Base-by-base conservation (phyloP, 768 basidiomycete genomes). In the Tylopilus vinaceipallidus region DNA sequence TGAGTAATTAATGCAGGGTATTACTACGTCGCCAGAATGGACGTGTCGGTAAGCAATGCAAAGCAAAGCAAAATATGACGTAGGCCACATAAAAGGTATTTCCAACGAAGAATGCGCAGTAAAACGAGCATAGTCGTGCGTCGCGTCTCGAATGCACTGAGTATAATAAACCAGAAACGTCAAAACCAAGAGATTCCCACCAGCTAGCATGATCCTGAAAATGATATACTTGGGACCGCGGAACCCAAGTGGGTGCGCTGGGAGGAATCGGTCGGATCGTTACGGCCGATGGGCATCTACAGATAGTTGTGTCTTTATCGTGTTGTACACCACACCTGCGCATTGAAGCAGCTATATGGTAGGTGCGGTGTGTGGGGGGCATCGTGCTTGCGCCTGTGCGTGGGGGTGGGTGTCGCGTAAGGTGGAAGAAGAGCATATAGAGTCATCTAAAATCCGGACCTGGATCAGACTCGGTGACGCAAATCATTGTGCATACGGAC, bases 241-340 rank as follows among this genome's bases (percentile, higher is more conserved):
- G 29, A n/a, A 50, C 37, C 27, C 22, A 12, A 47, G 35, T 23
- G 11, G 17, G 17, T 35, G 33, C 20, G 11, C 11, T 37, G 14
- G 35, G 13, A 14, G 19, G 35, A 34, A 4, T 30, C 23, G 17
- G 38, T 37, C 22, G 2, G 45, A 32, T 29, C 24, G 16, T 48
- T 27, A n/a, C n/a, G 16, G 26, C 42, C 23, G 27, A 20, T 19
- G 57, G 0, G 9, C 7, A 22, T 36, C n/a, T 20, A 41, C 42
- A 34, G n/a, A 42, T 7, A 8, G 33, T 45, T 33, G n/a, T 41
- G 37, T 40, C 39, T 33, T 52, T 40, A 17, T 40, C 40, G 24
- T 65, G 53, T 67, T 36, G 46, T 66, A 65, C 63, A 65, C 19
- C 26, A 52, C 54, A 51, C 49, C 56, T 36, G 50, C 55, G 53